Base-by-base conservation (phyloP, 352 stramenopile genomes). In the Halophytophthora batemanensis region DNA sequence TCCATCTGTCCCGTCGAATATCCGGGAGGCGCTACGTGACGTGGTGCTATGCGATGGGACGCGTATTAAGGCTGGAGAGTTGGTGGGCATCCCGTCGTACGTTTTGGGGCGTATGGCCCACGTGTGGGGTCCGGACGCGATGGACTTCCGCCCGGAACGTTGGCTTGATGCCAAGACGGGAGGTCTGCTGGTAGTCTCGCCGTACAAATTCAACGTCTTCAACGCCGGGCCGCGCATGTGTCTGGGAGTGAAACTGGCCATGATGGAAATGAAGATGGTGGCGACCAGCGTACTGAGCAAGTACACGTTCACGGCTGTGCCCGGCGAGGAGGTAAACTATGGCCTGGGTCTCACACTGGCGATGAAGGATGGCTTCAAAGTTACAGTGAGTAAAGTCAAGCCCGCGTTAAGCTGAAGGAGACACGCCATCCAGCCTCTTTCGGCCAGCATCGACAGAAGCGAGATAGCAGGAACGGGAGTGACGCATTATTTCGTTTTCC, bases 31-130 rank as follows among this genome's bases (percentile, higher is more conserved):
- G 1, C 64, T 61, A 3, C 22, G 61, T n/a, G 71, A 89, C 50
- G 74, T 82, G 25, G 67, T 72, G 21, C 47, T 83, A 19, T 63
- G 42, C 3, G 77, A 88, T 22, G 76, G 76, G 25, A 77, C 75
- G 6, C 66, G 67, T 40, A n/a, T 88, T 2, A 46, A 31, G 13
- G 54, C 61, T 25, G 77, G 74, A 2, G 59, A 28, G 10, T 62
- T 37, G 11, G 72, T 84, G 18, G 31, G 56, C 37, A 77, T 87
- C 42, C 50, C 65, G 3, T 40, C 61, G 3, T 90, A 86, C 50
- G 42, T 57, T 0, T 75, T 82, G 43, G 79, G 50, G 2, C 57
- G 74, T 3, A 71, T 71, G 49, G 45, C 55, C 6, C 53, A 64
- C 12, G 51, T 89, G 2, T 89, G 77, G 70, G 74, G 69, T 5